A percentile compares a stretch with the other conserved stretches of the same genome.
Evolutionary conservation across 1,139 yeast species (phyloP).

Genomic region (Scheffersomyces parashehatae): DNA sequence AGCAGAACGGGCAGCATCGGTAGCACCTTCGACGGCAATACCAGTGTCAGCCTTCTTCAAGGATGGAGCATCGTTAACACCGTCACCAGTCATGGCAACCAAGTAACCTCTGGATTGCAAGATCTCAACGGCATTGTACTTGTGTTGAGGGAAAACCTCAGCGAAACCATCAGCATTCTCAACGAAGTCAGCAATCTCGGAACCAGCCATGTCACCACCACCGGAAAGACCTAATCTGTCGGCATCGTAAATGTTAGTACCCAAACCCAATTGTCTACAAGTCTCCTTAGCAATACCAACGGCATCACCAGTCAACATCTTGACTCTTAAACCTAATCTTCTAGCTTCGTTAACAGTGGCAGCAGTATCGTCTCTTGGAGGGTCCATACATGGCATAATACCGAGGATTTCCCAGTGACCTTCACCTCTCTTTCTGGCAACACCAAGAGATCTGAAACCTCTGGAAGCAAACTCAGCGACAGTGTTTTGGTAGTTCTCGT

Average conservation of each 20-base stretch:
- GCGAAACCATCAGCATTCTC: constrained; percentile 97
- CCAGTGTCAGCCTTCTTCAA: constrained; percentile 96
- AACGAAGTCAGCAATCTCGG: constrained; percentile 93
- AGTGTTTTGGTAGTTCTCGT: constrained; percentile 93
- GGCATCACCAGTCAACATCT: constrained; percentile 99
- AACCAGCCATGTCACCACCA: constrained; percentile 96
- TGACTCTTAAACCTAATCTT: constrained; percentile 89
- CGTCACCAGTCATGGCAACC: constrained; percentile 99
- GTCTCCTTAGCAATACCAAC: constrained; percentile 99
- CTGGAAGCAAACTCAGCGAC: constrained; percentile 97
- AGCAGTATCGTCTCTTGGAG: constrained; percentile 98
- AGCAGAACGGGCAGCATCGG: constrained; percentile 96
- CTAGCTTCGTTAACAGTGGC: constrained; percentile 93
- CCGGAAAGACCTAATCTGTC: constrained; percentile 96
- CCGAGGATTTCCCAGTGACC: constrained; percentile 98
- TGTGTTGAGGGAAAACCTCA: constrained; percentile 97
- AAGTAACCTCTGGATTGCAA: constrained; percentile 90
- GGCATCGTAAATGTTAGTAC: constrained; percentile 96
- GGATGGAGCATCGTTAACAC: constrained; percentile 96
- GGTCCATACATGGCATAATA: constrained; percentile 99
- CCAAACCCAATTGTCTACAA: constrained; percentile 95
- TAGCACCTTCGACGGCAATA: constrained; percentile 97
- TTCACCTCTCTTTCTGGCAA: constrained; percentile 98
- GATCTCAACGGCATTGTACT: constrained; percentile 88
- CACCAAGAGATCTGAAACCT: constrained; percentile 99